Evolutionary conservation across 2,329 filamentous ascomycete species (phyloP).

Genomic region (Sporothrix luriei): DNA sequence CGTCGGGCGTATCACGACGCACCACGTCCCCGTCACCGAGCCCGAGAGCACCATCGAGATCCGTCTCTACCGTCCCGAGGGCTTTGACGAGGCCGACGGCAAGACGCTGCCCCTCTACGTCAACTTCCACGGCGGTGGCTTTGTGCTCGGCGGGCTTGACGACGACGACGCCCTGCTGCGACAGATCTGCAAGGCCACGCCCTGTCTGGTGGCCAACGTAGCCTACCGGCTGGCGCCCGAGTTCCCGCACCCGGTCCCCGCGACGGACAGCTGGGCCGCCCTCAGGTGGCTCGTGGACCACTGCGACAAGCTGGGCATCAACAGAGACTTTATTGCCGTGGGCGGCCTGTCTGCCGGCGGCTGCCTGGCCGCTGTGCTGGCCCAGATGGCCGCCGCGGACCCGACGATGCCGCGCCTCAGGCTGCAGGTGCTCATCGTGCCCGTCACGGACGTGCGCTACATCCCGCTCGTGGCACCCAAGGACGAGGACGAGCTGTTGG

Average conservation of each 20-base stretch:
- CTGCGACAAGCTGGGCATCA: slow-evolving; percentile 36
- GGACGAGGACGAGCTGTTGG: background rate
- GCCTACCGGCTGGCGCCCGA: slow-evolving; percentile 57
- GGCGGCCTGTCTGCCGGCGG: slow-evolving; percentile 42
- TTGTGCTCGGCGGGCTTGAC: slow-evolving; percentile 30
- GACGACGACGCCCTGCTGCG: slow-evolving; percentile 32
- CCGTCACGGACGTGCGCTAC: slow-evolving; percentile 45
- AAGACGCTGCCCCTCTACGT: slow-evolving; percentile 29
- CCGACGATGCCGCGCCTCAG: slow-evolving; percentile 38
- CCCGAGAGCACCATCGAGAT: slow-evolving; percentile 29
- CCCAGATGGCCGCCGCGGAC: slow-evolving; percentile 49
- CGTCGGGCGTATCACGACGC: background rate
- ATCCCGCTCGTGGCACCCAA: slow-evolving; percentile 18
- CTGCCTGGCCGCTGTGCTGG: slow-evolving; percentile 37
- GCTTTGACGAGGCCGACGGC: background rate
- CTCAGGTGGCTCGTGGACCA: slow-evolving; percentile 44
- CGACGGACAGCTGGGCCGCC: slow-evolving; percentile 46
- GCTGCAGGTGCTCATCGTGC: slow-evolving; percentile 44
- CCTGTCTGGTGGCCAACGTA: slow-evolving; percentile 39
- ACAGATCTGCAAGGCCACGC: background rate
- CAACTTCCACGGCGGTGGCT: slow-evolving; percentile 35
- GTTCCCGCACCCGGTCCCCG: slow-evolving; percentile 49
- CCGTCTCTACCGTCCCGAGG: slow-evolving; percentile 29
- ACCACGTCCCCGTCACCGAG: slow-evolving; percentile 21
- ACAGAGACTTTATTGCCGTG: slow-evolving; percentile 38